phyloP scores from a whole-genome alignment of 441 rosid genomes.

The Macaranga tanarius region DNA sequence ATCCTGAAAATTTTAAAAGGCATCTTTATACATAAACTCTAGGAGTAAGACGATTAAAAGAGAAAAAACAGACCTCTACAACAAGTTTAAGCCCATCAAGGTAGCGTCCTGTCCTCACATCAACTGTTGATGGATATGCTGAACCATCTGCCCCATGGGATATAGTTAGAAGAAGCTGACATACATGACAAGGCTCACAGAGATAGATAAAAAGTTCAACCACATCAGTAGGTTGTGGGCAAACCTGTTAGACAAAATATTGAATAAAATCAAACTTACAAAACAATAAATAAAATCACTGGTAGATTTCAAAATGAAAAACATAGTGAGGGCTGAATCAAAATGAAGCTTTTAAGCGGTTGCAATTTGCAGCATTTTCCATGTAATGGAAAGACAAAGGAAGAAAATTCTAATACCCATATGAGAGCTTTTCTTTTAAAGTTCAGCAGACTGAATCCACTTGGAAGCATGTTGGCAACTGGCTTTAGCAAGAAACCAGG shows the following conservation, averaged over 20 bases:
- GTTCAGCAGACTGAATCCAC: slow-evolving; percentile 69
- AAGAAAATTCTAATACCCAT: slow-evolving; percentile 61
- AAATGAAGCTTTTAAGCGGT: slow-evolving; percentile 1
- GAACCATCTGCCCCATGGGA: slow-evolving; percentile 94
- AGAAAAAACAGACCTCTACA: slow-evolving; percentile 68
- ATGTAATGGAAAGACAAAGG: slow-evolving; percentile 18
- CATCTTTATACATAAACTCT: slow-evolving; percentile 18
- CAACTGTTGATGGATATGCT: slow-evolving; percentile 80
- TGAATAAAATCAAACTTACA: slow-evolving; percentile 11
- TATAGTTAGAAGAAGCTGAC: slow-evolving; percentile 86
- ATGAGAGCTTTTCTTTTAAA: slow-evolving; percentile 69
- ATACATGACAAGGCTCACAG: slow-evolving; percentile 94
- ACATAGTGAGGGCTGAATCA: slow-evolving; percentile 12
- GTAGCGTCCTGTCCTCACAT: slow-evolving; percentile 82
- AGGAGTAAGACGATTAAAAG: slow-evolving; percentile 16
- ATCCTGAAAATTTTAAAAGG: not conserved
- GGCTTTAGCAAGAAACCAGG: slow-evolving; percentile 88
- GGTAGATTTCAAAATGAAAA: slow-evolving; percentile 2
- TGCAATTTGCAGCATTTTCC: slow-evolving; percentile 13
- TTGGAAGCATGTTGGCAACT: slow-evolving; percentile 58
- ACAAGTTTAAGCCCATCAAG: slow-evolving; percentile 81
- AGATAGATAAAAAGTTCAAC: slow-evolving; percentile 90
- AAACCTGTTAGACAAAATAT: slow-evolving; percentile 55
- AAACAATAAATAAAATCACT: not conserved
- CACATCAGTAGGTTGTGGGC: slow-evolving; percentile 77